Evolutionary conservation across 768 basidiomycete genomes (phyloP), one percentile per base, ranked within the genome.

Genomic region (Tylopilus subfusipes): DNA sequence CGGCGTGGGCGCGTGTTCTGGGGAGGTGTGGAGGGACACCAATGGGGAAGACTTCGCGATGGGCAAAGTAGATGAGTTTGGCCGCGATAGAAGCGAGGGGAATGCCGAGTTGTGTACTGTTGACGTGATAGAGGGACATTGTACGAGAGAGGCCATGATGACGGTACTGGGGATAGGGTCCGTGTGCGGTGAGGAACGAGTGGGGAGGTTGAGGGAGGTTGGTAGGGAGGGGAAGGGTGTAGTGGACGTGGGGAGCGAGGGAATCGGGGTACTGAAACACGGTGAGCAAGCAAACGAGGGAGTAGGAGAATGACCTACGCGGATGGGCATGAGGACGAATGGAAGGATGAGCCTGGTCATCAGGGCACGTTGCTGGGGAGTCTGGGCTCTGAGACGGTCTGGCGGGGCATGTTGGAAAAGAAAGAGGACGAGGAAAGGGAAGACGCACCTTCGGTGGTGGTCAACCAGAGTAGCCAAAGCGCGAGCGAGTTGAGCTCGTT

Each of bases 401-500:
- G 46, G 50, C 25, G n/a, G 54, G 50, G 4, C 55, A 27, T 48
- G 66, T 43, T 65, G 71, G 70, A 52, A 27, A 4, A 19, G n/a
- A 8, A 21, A 52, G 7, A 10, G 44, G 14, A 18, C 3, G 33
- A 50, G 50, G 31, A 2, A 21, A 40, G 43, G 4, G 36, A 3
- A n/a, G 39, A 71, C 78, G 46, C 39, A 83, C 83, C 71, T 60
- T 73, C 64, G 6, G 81, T 78, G 12, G 76, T 79, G 30, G 80
- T 77, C 61, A 84, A 73, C 86, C 86, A 89, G 49, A 82, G 66
- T 1, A 86, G 50, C 83, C 85, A 88, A 16, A 88, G 55, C 0
- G 80, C 82, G 48, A 82, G 78, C 0, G 82, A 69, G 54, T 79
- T 82, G 25, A 71, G 42, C 5, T 71, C 63, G 47, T 63, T 80